Percentiles rank a stretch among this genome's conserved stretches.
phyloP scores from a whole-genome alignment of 2,329 filamentous ascomycete genomes.

The Leptographium wingfieldii region DNA sequence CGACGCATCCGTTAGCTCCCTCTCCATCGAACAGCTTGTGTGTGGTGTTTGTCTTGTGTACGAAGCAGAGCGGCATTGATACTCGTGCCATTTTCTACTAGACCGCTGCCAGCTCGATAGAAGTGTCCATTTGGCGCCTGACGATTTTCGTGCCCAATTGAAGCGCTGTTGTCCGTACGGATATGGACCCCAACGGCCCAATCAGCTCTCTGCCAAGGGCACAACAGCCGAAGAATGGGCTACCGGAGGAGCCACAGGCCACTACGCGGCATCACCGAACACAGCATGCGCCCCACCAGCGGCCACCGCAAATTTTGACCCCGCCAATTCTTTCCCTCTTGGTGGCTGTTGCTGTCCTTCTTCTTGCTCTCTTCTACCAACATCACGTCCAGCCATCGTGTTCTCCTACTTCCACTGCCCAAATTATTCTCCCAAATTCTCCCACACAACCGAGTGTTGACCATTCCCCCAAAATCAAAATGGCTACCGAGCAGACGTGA shows the following conservation, averaged over 20 bases:
- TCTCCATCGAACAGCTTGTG: not conserved
- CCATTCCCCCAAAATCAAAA: slow-evolving; percentile 32
- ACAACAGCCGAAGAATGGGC: not conserved
- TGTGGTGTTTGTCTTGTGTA: not conserved
- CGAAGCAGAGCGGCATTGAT: not conserved
- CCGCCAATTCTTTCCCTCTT: slow-evolving; percentile 26
- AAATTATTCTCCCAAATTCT: slow-evolving; percentile 18
- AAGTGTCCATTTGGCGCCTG: not conserved
- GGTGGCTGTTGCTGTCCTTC: slow-evolving; percentile 8
- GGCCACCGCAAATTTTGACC: slow-evolving; percentile 23
- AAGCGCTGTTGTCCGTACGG: not conserved
- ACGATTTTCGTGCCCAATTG: not conserved
- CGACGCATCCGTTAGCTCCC: not conserved
- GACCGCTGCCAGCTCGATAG: not conserved
- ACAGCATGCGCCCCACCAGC: slow-evolving; percentile 7
- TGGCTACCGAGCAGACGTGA: slow-evolving; percentile 81
- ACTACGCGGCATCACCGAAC: not conserved
- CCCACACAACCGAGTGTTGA: slow-evolving; percentile 11
- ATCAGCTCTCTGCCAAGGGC: slow-evolving; percentile 1
- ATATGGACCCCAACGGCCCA: slow-evolving; percentile 5
- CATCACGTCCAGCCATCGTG: not conserved
- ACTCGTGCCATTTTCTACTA: not conserved
- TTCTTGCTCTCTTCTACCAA: slow-evolving; percentile 7
- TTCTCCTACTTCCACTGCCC: slow-evolving; percentile 3
- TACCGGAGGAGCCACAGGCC: not conserved